phyloP scores from a whole-genome alignment of 2,329 filamentous ascomycete species.

The Blastomyces parvus region DNA sequence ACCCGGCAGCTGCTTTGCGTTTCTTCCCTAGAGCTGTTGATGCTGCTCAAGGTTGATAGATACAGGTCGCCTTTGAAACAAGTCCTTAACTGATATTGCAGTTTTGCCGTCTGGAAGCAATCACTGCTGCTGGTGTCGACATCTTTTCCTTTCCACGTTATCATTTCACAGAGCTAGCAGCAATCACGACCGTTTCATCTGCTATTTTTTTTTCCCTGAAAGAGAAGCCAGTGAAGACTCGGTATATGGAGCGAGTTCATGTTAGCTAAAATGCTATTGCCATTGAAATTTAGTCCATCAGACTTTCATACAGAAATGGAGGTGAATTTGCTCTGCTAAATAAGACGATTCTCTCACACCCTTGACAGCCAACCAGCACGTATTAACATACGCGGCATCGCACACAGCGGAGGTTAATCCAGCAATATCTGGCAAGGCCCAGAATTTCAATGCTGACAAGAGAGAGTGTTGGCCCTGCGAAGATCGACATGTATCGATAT shows the following conservation, averaged over 20 bases:
- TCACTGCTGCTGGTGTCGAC: neutral
- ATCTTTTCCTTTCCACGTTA: neutral
- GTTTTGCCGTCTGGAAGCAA: neutral
- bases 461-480: neutral
- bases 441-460: neutral
- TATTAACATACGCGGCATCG: neutral
- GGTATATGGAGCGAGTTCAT: neutral
- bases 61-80: neutral
- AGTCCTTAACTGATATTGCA: neutral
- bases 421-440: neutral
- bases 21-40: too few species aligned
- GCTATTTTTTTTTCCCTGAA: too few species aligned
- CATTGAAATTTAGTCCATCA: neutral
- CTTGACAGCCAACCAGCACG: neutral
- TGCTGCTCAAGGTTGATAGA: neutral
- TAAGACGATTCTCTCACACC: neutral
- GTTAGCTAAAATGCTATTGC: neutral
- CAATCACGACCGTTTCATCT: too few species aligned
- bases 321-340: neutral
- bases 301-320: neutral
- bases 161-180: neutral
- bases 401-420: neutral
- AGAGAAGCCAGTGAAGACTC: neutral
- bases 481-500: neutral
- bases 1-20: too few species aligned